Evolutionary conservation across 2,329 filamentous ascomycete genomes (phyloP).

Genomic region (Fusarium neocosmosporiellum): DNA sequence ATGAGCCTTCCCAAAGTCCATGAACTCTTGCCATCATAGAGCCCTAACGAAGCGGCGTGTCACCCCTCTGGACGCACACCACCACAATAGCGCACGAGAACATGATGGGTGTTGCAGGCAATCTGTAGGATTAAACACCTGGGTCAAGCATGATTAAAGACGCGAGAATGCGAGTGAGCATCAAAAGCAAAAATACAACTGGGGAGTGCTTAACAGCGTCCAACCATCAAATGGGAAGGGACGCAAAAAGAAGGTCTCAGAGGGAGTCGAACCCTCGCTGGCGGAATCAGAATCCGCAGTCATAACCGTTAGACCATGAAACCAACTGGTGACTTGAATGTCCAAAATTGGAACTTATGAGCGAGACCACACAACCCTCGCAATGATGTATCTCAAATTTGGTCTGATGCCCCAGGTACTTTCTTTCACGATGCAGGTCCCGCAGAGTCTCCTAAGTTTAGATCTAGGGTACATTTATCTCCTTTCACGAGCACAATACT

Average conservation of each 20-base stretch:
- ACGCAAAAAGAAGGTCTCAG: constrained; percentile 2
- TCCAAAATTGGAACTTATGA: neutral
- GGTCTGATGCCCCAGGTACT: too few species aligned
- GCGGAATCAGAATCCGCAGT: constrained; percentile 24
- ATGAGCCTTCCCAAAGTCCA: neutral
- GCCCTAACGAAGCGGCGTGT: neutral
- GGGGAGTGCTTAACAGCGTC: neutral
- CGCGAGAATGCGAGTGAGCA: neutral
- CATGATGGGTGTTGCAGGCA: neutral
- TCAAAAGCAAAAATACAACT: neutral
- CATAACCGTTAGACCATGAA: constrained; percentile 18
- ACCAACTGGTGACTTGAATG: neutral
- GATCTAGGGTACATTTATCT: neutral
- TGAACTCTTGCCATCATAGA: neutral
- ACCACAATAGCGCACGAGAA: too few species aligned
- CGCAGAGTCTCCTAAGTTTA: neutral
- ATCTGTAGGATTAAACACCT: neutral
- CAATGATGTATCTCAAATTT: too few species aligned
- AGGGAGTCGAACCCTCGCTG: constrained; percentile 20
- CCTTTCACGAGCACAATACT: neutral
- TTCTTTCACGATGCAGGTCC: neutral
- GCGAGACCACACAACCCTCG: neutral
- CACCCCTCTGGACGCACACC: neutral
- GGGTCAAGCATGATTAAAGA: neutral
- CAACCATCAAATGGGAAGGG: neutral